Conservation (phyloP, 345 rosid genomes). For the Balakata baccata region DNA sequence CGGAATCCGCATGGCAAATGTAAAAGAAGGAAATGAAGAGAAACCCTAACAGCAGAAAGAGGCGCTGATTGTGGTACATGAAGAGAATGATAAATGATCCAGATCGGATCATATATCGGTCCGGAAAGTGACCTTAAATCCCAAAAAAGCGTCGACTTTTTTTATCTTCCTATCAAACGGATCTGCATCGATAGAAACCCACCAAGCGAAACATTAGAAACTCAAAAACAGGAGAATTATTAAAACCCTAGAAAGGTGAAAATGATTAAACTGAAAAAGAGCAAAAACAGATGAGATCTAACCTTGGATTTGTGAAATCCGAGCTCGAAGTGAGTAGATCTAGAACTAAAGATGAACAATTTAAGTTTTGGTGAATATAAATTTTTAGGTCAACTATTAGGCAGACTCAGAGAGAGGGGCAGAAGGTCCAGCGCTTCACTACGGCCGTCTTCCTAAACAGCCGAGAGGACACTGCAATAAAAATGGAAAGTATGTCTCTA, state of each 20-base stretch:
- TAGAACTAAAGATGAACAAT: conserved; percentile 7
- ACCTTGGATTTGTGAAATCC: conserved; percentile 35
- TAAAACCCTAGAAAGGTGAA: background rate
- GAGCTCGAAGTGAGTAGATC: conserved; percentile 28
- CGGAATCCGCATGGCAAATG: conserved; percentile 45
- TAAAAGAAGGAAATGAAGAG: conserved; percentile 35
- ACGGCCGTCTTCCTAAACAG: background rate
- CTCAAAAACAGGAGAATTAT: background rate
- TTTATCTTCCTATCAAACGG: background rate
- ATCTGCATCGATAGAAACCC: background rate
- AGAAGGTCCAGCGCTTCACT: background rate
- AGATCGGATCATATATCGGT: conserved; percentile 24
- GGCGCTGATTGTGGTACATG: conserved; percentile 42
- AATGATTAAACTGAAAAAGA: background rate
- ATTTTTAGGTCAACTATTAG: conserved; percentile 28
- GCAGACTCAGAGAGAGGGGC: background rate
- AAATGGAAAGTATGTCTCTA: background rate
- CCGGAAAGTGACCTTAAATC: background rate
- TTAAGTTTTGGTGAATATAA: conserved; percentile 1
- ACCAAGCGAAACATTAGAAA: background rate
- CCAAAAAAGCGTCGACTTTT: background rate
- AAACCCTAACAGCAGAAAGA: conserved; percentile 24
- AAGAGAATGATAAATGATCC: conserved; percentile 19
- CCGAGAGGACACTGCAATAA: conserved; percentile 14
- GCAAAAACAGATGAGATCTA: conserved; percentile 24